Conservation (phyloP, 2,329 filamentous ascomycete genomes). For the Colletotrichum zoysiae region DNA sequence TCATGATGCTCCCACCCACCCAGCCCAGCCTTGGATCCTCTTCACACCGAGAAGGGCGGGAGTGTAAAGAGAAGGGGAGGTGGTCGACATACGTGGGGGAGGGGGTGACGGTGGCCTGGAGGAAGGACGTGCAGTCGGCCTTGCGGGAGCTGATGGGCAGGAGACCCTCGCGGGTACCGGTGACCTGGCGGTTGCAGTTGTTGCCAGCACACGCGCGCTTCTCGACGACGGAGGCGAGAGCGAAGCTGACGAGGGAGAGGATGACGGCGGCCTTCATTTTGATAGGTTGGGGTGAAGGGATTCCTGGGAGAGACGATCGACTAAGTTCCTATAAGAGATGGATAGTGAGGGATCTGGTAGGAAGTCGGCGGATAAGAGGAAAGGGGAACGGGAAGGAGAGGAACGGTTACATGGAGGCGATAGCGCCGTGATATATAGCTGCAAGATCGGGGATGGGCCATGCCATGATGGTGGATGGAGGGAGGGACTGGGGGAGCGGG, state of each 20-base stretch:
- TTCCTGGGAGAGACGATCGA: constrained; percentile 40
- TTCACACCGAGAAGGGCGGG: not conserved
- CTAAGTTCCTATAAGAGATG: constrained; percentile 41
- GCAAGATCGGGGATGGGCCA: constrained; percentile 19
- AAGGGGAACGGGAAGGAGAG: constrained; percentile 31
- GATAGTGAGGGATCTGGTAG: constrained; percentile 42
- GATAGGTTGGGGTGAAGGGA: constrained; percentile 41
- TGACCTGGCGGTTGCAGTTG: constrained; percentile 62
- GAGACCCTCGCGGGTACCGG: constrained; percentile 56
- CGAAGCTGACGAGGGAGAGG: constrained; percentile 54
- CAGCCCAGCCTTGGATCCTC: not conserved
- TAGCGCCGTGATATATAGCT: constrained; percentile 41
- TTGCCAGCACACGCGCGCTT: constrained; percentile 55
- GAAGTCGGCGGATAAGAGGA: constrained; percentile 43
- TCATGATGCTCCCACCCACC: too few species aligned
- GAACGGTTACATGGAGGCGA: constrained; percentile 35
- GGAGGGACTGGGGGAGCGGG: constrained; percentile 19
- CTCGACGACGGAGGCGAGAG: constrained; percentile 52
- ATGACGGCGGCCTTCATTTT: constrained; percentile 58
- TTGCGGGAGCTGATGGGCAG: constrained; percentile 51
- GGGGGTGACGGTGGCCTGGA: constrained; percentile 55
- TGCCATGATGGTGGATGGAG: not conserved
- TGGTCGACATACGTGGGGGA: constrained; percentile 52
- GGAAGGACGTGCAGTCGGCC: constrained; percentile 57
- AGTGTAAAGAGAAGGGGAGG: not conserved